A percentile compares a stretch with the other conserved stretches of the same genome.
Conservation (phyloP, 2,329 filamentous ascomycete genomes). For the Ophiognomonia clavigignenti-juglandacearum region DNA sequence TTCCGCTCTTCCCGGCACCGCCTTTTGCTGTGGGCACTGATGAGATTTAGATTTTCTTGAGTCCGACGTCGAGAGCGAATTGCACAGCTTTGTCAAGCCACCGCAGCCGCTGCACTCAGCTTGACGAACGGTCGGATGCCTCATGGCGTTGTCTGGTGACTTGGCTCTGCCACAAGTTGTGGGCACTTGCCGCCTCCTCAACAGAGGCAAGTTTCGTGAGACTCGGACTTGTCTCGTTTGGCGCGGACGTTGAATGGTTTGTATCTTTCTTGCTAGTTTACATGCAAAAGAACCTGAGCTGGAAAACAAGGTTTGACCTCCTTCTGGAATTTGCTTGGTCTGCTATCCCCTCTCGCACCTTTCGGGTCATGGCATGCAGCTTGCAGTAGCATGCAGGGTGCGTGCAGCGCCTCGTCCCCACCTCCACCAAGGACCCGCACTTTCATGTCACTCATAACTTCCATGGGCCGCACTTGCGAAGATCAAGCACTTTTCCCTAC, state of each 20-base stretch:
- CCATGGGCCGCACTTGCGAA: constrained; percentile 33
- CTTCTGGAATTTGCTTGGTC: constrained; percentile 1
- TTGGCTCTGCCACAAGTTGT: neutral
- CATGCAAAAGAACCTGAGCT: constrained; percentile 6
- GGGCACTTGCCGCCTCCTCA: neutral
- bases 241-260: constrained; percentile 9
- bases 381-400: constrained; percentile 7
- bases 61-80: neutral
- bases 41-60: neutral
- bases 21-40: neutral
- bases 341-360: neutral
- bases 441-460: constrained; percentile 37
- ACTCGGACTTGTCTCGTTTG: constrained; percentile 13
- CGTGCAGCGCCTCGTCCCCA: constrained; percentile 11
- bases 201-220: constrained; percentile 12
- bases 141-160: constrained; percentile 5
- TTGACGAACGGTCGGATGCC: neutral
- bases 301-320: neutral
- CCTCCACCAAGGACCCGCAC: constrained; percentile 16
- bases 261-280: constrained; percentile 3
- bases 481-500: constrained; percentile 30
- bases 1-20: neutral
- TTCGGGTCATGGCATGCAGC: constrained; percentile 9
- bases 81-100: neutral
- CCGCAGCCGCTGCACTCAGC: constrained; percentile 3